Conservation (phyloP, 75 land plant genomes). For the Pinus tabuliformis region DNA sequence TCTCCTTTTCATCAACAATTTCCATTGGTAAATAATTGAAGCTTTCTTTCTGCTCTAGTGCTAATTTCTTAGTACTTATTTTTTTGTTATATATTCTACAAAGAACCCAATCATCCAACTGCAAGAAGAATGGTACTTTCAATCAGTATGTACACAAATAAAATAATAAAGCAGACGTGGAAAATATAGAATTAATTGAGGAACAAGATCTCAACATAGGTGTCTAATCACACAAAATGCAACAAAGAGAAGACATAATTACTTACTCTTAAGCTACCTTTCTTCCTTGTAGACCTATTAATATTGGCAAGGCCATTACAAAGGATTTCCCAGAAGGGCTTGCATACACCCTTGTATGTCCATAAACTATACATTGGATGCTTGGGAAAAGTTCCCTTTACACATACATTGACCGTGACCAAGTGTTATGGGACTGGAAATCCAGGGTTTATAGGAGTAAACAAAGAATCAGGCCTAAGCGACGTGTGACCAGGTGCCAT, state of each 20-base stretch:
- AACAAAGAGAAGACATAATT: not conserved
- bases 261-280: not conserved
- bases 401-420: no score
- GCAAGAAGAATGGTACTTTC: not conserved
- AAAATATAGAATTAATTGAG: no score
- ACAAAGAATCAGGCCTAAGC: no score
- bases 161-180: no score
- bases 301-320: not conserved
- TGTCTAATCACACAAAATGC: not conserved
- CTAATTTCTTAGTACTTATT: not conserved
- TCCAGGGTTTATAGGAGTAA: no score
- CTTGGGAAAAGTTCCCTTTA: no score
- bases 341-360: no score
- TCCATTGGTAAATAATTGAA: not conserved
- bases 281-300: constrained; percentile 5
- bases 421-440: no score
- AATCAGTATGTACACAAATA: not conserved
- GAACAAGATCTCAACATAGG: not conserved
- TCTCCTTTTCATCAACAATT: no score
- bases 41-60: not conserved
- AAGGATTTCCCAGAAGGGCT: no score
- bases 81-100: not conserved
- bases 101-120: constrained; percentile 6
- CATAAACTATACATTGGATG: no score
- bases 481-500: no score